Base-by-base conservation (phyloP, 129 eudicot genomes). In the Lactuca sativa region DNA sequence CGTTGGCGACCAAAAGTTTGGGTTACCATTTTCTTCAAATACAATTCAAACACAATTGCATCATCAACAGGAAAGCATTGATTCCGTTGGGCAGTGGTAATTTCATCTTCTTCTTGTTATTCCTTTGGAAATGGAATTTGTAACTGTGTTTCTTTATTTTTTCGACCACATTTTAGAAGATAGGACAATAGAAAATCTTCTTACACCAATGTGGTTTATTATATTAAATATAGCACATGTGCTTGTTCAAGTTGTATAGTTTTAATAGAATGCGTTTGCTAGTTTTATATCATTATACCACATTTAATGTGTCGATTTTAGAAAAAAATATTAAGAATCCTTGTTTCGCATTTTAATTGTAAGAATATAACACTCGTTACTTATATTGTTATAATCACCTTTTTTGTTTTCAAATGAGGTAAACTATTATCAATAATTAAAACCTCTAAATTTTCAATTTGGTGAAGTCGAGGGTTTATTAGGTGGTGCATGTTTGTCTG, bases 21-120 rank as follows among this genome's bases (percentile, higher is more conserved):
- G 82, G 3, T 87, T 77, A 69, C 80, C 90, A 36, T 79, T 84
- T 63, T 71, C 85, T 2, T 83, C 81, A 7, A 82, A 58, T 62
- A 69, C 84, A 5, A 70, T 84, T 64, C 86, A 77, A 67, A 54
- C 62, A 15, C 75, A 80, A 49, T 55, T 76, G 60, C 80, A 79
- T 30, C 87, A 77, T 30, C 85, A 81, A 34, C 90, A 79, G 52
- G 87, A 87, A 31, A 79, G 78, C 71, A 71, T 84, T 36, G 87
- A 87, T 59, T 76, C 86, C 0, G 74, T 78, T 15, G 87, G 81
- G 3, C 83, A 82, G 68, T 84, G 88, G 90, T 84, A 79, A 84
- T 67, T 56, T 60, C 14, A 30, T 43, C 32, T 44, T 70, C 34
- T 59, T 59, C 40, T 36, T 37, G 31, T 9, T 49, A 32, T 51